Base-by-base conservation (phyloP, 805 yeast genomes). In the Schwanniomyces occidentalis region DNA sequence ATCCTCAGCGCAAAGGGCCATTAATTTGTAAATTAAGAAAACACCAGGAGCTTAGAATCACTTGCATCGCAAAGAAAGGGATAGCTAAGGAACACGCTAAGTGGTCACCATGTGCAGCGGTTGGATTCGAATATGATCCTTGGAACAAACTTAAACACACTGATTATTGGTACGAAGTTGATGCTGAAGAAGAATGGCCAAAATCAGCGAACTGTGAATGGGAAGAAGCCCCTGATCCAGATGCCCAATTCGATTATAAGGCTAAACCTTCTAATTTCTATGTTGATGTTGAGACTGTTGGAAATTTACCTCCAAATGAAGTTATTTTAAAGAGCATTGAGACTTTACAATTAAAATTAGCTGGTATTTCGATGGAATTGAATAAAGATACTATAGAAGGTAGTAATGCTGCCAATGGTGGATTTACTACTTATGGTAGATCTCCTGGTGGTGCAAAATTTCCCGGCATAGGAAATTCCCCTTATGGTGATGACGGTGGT, bases 61-160 rank as follows among this genome's bases (percentile, higher is more conserved):
- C 83, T 48, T 93, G 99, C 65, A 84, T 93, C 44, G 99, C 99
- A 36, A 93, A 93, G 63, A 93, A 93, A 69, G 99, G 98, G 27
- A 89, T 89, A 40, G 86, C 96, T 32, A 90, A 90, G 59, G 99
- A 93, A 59, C 99, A 93, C 57, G 96, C 99, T 32, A 93, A 93
- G 56, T 93, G 99, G 99, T 82, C 93, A 5, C 97, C 99, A 8
- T 85, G 95, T 47, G 76, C 97, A 0, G 98, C 98, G 15, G 77
- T 91, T 36, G 97, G 95, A 13, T 91, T 91, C 52, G 99, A 91
- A 61, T 91, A 91, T 56, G 99, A 91, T 54, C 99, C 99, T n/a
- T 91, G 96, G 95, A 93, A 93, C 65, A 93, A 91, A 64, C 73
- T 93, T 52, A 83, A 85, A 56, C 99, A 93, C 59, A 93, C 99